Conservation (phyloP, 768 basidiomycete species). For the Phylloporus sp. region DNA sequence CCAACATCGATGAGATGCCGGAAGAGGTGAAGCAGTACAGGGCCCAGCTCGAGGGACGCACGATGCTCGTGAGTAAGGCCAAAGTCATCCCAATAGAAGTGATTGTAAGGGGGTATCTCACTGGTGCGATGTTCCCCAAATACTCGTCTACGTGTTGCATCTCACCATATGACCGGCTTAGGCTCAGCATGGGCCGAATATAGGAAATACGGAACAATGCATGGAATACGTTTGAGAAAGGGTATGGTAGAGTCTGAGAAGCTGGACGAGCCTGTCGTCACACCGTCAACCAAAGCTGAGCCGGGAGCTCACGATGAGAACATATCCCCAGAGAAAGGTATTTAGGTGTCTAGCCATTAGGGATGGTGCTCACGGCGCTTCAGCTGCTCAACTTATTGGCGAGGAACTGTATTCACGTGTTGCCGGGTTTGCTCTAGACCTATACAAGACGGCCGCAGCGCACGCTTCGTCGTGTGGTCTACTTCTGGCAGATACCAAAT, state of each 20-base stretch:
- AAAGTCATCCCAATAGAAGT: constrained; percentile 89
- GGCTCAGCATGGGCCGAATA: constrained; percentile 98
- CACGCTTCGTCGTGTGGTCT: constrained; percentile 72
- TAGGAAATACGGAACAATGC: constrained; percentile 79
- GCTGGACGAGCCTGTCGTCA: constrained; percentile 81
- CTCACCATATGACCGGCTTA: constrained; percentile 30
- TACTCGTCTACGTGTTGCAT: background rate
- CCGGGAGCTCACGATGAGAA: constrained; percentile 95
- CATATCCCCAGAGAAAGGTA: constrained; percentile 78
- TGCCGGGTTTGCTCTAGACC: constrained; percentile 52
- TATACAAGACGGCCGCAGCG: constrained; percentile 71
- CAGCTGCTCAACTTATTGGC: constrained; percentile 66
- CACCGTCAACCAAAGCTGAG: constrained; percentile 95
- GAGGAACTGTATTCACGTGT: constrained; percentile 56
- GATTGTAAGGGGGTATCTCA: constrained; percentile 93
- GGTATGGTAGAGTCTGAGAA: constrained; percentile 83
- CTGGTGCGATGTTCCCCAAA: constrained; percentile 50
- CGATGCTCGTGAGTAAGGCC: constrained; percentile 90
- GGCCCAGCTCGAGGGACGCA: constrained; percentile 72
- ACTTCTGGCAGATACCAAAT: constrained; percentile 97
- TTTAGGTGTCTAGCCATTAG: constrained; percentile 1
- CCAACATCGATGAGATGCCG: constrained; percentile 77
- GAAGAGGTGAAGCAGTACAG: constrained; percentile 67
- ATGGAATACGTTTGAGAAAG: constrained; percentile 71
- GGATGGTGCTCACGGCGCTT: constrained; percentile 2